Base-by-base conservation (phyloP, 2,329 filamentous ascomycete genomes). In the Escovopsis weberi region DNA sequence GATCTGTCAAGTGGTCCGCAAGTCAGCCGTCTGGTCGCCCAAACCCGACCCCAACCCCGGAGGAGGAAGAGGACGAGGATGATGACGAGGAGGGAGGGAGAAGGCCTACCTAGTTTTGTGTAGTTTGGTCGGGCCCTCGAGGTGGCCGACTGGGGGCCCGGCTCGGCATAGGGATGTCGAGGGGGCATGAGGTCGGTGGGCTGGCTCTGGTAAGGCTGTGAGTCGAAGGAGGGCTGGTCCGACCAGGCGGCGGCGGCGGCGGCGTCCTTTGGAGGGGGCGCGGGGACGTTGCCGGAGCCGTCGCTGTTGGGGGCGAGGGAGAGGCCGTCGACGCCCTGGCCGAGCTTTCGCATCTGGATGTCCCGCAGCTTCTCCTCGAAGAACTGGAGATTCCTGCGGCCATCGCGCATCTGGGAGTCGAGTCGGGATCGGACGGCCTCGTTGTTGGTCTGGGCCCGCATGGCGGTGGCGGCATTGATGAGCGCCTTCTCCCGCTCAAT, bases 401-500 rank as follows among this genome's bases (percentile, higher is more conserved):
- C 86, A 65, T 96, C 89, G 59, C 88, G 84, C 65, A 98, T 93
- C 66, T 95, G 87, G 49, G 81, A 83, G 59, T 96, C 89, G 61
- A 94, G 79, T 57, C 86, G 79, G 54, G 88, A 88, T 58, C 87
- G 82, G 50, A 96, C 89, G 48, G 80, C 75, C 53, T 88, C 83
- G 64, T 98, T 98, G 68, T 86, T 85, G 54, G 89, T 95, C 63
- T 91, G 88, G 66, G 88, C 82, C 65, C 87, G 83, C 88, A 98
- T 94, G 55, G 84, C 78, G 66, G 85, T 91, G 53, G 89, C 89
- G 56, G 86, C 89, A 63, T 84, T 84, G 71, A 98, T 91, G 58
- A 96, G 80, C 56, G 82, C 84, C 72, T 88, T 89, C 67, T 98
- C 91, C 62, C 89, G 81, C 72, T 95, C 86, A 65, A 98, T 96